Evolutionary conservation across 2,329 filamentous ascomycete species (phyloP).

Genomic region (Davidsoniella eucalypti): DNA sequence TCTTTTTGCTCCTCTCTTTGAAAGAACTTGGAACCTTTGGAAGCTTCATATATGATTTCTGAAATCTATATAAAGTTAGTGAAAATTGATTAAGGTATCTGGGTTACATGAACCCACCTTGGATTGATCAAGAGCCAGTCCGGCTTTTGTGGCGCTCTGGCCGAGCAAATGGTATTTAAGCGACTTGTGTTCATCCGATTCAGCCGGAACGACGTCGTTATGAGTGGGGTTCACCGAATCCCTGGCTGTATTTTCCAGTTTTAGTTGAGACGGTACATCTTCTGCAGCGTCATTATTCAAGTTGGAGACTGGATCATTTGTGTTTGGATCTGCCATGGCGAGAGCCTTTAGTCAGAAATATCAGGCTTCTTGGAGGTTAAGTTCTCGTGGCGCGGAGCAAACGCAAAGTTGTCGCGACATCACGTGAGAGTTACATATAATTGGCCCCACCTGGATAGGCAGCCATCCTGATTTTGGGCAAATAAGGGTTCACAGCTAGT

Average conservation of each 20-base stretch:
- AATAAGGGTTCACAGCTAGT: too few relatives aligned
- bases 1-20: slow-evolving; percentile 76
- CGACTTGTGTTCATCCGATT: slow-evolving; percentile 29
- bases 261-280: background rate
- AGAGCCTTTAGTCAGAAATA: too few relatives aligned
- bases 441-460: too few relatives aligned
- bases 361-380: too few relatives aligned
- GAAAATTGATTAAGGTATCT: background rate
- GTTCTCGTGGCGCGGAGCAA: too few relatives aligned
- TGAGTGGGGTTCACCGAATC: background rate
- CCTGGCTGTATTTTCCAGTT: background rate
- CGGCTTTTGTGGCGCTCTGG: slow-evolving; percentile 82
- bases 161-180: slow-evolving; percentile 84
- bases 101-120: slow-evolving; percentile 34
- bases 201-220: background rate
- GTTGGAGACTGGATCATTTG: background rate
- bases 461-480: too few relatives aligned
- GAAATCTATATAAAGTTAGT: slow-evolving; percentile 43
- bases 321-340: background rate
- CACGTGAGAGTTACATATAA: too few relatives aligned
- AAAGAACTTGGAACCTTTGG: slow-evolving; percentile 93
- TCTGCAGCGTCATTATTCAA: too few relatives aligned
- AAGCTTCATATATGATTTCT: slow-evolving; percentile 92
- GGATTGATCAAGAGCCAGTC: slow-evolving; percentile 83
- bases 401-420: too few relatives aligned